Conservation (phyloP, 768 basidiomycete genomes). For the Amanita rubescens region DNA sequence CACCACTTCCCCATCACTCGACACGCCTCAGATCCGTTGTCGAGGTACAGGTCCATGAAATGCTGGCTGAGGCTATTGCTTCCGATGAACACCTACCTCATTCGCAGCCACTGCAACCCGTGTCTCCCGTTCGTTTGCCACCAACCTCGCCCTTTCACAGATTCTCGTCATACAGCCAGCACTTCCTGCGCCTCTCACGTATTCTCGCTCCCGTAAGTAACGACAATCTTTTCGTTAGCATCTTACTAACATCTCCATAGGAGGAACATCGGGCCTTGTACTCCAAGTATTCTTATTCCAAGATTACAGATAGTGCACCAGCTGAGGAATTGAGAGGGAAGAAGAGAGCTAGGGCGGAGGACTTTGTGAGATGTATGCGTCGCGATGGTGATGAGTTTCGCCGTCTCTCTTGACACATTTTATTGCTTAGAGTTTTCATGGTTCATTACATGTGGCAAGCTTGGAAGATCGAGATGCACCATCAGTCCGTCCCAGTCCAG, state of each 20-base stretch:
- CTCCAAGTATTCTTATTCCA: conserved; percentile 50
- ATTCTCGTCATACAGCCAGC: too few species aligned
- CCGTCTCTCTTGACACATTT: not conserved
- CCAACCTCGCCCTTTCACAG: too few species aligned
- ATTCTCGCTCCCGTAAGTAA: conserved; percentile 70
- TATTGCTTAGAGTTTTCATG: too few species aligned
- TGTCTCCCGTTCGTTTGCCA: too few species aligned
- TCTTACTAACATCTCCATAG: conserved; percentile 27
- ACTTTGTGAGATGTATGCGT: conserved; percentile 42
- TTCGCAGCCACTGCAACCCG: too few species aligned
- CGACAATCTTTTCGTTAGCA: too few species aligned
- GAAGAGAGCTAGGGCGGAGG: conserved; percentile 82
- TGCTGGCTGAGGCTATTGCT: too few species aligned
- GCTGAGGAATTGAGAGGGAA: conserved; percentile 65
- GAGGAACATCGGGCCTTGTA: conserved; percentile 71
- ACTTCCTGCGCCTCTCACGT: too few species aligned
- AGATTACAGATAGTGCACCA: conserved; percentile 26
- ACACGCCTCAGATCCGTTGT: too few species aligned
- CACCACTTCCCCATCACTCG: too few species aligned
- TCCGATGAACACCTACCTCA: too few species aligned
- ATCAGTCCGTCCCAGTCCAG: conserved; percentile 28
- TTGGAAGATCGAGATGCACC: conserved; percentile 10
- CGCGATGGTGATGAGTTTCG: conserved; percentile 6
- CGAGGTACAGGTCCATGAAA: too few species aligned
- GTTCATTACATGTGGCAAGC: conserved; percentile 1